A percentile compares a stretch with the other conserved stretches of the same genome.
These are phyloP conservation scores for Fusarium tanahbumbuense DNA, from an alignment of 2,329 filamentous ascomycete genomes.

Conservation along the genomic window DNA sequence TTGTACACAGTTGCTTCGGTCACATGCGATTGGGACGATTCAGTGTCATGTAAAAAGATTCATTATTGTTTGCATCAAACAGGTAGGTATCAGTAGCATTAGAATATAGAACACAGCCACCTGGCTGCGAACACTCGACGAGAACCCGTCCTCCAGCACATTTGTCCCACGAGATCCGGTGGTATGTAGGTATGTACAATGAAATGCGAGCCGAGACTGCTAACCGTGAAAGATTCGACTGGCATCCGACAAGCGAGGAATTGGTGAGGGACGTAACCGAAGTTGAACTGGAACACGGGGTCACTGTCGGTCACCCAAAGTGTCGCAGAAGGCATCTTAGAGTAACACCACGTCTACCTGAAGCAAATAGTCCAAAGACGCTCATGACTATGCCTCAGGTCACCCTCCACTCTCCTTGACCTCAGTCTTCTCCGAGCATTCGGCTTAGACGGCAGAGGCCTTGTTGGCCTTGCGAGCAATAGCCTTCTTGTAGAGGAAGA, in stretches of 20 bases:
- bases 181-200: slow-evolving; percentile 45
- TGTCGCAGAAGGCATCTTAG: slow-evolving; percentile 45
- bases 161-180: slow-evolving; percentile 42
- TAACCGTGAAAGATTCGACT: slow-evolving; percentile 13
- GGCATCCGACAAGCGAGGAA: slow-evolving; percentile 32
- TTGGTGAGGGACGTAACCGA: slow-evolving; percentile 43
- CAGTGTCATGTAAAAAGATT: background rate
- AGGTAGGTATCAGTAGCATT: slow-evolving; percentile 53
- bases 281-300: slow-evolving; percentile 44
- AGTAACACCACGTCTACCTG: slow-evolving; percentile 44
- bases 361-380: slow-evolving; percentile 31
- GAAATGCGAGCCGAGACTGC: slow-evolving; percentile 30
- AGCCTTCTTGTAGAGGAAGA: slow-evolving; percentile 51
- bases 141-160: slow-evolving; percentile 49
- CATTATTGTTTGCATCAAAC: slow-evolving; percentile 44
- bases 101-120: slow-evolving; percentile 49
- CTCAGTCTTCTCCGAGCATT: slow-evolving; percentile 22
- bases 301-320: slow-evolving; percentile 48
- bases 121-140: slow-evolving; percentile 48
- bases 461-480: slow-evolving; percentile 51
- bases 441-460: slow-evolving; percentile 43
- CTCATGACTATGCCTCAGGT: slow-evolving; percentile 37
- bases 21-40: background rate
- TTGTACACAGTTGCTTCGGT: background rate
- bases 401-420: slow-evolving; percentile 40